Conservation (phyloP, 345 rosid species). For the Acer negundo region DNA sequence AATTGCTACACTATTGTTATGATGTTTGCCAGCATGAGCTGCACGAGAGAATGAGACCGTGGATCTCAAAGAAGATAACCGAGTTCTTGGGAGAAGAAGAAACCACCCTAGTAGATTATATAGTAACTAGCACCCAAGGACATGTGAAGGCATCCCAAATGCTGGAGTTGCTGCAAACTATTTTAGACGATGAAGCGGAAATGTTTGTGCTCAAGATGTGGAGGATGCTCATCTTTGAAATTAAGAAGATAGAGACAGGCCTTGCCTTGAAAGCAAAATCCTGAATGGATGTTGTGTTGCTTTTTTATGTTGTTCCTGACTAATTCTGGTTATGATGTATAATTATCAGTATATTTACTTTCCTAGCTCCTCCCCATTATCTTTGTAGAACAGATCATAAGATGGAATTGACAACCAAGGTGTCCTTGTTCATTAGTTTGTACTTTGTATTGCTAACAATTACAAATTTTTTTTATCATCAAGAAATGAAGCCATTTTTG, state of each 20-base stretch:
- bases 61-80: conserved; percentile 94
- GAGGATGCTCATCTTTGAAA: conserved; percentile 98
- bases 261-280: conserved; percentile 58
- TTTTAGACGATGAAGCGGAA: conserved; percentile 94
- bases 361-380: neutral
- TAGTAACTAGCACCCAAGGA: conserved; percentile 77
- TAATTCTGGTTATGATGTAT: neutral
- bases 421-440: conserved; percentile 16
- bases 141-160: conserved; percentile 89
- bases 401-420: neutral
- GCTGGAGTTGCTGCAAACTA: conserved; percentile 86
- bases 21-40: conserved; percentile 56
- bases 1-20: conserved; percentile 11
- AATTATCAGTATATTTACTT: neutral
- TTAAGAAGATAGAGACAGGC: conserved; percentile 88
- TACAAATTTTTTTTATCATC: neutral
- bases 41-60: conserved; percentile 96
- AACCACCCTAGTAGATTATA: conserved; percentile 82
- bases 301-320: neutral
- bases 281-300: conserved; percentile 27
- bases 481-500: conserved; percentile 7
- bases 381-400: conserved; percentile 16
- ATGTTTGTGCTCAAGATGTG: conserved; percentile 99
- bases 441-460: conserved; percentile 17
- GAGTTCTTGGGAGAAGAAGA: conserved; percentile 99